Evolutionary conservation across 148 eudicot genomes (phyloP).

Genomic region (Amaranthus hypochondriacus): DNA sequence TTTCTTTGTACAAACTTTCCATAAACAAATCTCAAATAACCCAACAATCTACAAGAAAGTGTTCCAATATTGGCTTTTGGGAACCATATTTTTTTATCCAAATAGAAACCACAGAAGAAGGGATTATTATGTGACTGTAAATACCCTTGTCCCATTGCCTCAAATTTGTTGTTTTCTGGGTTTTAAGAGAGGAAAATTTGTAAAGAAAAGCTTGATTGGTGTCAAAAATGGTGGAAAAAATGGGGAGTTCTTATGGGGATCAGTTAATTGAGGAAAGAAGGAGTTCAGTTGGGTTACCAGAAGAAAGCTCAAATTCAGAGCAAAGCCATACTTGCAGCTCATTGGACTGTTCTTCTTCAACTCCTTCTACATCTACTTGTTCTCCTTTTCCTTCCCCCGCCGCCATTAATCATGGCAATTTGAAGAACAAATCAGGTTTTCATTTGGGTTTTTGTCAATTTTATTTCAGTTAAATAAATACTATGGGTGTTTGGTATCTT

Average conservation of each 20-base stretch:
- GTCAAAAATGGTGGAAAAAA: slow-evolving; percentile 15
- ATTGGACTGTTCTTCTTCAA: slow-evolving; percentile 40
- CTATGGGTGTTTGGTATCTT: not conserved
- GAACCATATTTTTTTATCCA: not conserved
- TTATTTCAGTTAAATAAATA: not conserved
- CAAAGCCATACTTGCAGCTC: slow-evolving; percentile 37
- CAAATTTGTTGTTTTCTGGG: too few species aligned
- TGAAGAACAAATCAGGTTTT: slow-evolving; percentile 32
- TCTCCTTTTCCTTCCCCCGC: slow-evolving; percentile 35
- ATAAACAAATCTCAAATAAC: not conserved
- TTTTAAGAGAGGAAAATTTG: not conserved
- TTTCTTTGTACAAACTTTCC: not conserved
- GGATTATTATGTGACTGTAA: not conserved
- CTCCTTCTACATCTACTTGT: slow-evolving; percentile 37
- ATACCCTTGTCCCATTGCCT: too few species aligned
- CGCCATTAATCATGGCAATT: slow-evolving; percentile 26
- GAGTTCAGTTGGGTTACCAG: slow-evolving; percentile 41
- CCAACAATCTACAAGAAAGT: not conserved
- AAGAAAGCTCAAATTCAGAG: slow-evolving; percentile 32
- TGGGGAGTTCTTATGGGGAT: slow-evolving; percentile 22
- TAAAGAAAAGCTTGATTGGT: not conserved
- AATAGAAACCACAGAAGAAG: not conserved
- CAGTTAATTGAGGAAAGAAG: slow-evolving; percentile 24
- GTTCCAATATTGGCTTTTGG: not conserved
- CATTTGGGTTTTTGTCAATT: slow-evolving; percentile 36